Base-by-base conservation (phyloP, 805 yeast species). In the Jamesozyma gamospora region DNA sequence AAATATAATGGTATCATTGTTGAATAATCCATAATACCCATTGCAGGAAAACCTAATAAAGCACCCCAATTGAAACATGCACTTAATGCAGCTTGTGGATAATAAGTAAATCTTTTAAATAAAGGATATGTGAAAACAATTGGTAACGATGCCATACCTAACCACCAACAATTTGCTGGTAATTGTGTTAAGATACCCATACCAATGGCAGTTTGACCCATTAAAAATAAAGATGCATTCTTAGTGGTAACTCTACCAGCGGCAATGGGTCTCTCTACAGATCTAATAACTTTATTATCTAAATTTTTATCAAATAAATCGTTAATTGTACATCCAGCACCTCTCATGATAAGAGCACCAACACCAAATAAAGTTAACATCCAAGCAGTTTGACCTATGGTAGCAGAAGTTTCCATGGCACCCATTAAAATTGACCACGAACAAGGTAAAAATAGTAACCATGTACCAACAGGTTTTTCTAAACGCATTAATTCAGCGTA, bases 291-390 rank as follows among this genome's bases (percentile, higher is more conserved):
- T 59, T 86, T 74, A 46, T 72, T 70, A 54, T 92, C 99, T 36
- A 88, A 67, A 43, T 90, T 70, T 39, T 86, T 67, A 57, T 92
- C 99, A 56, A 80, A 67, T 34, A 90, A 67, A 61, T 92, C 99
- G 58, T 92, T 92, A 40, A 92, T 79, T 0, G 95, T 88, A 59
- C 99, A 92, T 0, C 98, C 99, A 1, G 96, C 96, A 21, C 97
- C 96, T 60, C 99, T 74, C 95, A 94, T 92, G 14, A 90, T 70
- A 30, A 88, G 53, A 0, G 96, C 74, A 12, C 99, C 99, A 4
- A 81, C 67, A 4, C 90, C 78, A 56, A 87, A 92, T 12, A 87
- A 64, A 0, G 75, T 70, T 27, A 85, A 56, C 53, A 79, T 84
- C 53, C 71, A 72, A 0, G 70, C 43, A 0, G 90, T 79, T 1